Evolutionary conservation across 805 yeast genomes (phyloP).

Genomic region (Ogataea angusta): DNA sequence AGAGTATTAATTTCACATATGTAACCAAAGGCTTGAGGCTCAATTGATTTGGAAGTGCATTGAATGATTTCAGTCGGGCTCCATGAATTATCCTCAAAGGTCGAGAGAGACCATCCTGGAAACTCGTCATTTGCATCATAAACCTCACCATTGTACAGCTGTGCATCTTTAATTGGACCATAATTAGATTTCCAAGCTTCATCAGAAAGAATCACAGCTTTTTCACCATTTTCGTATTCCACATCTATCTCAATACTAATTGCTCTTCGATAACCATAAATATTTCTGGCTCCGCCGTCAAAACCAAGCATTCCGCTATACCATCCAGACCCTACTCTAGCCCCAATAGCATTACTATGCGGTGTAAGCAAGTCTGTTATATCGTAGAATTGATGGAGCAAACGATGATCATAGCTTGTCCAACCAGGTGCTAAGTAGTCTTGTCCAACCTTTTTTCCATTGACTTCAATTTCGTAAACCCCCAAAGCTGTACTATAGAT

Average conservation of each 20-base stretch:
- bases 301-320: conserved; percentile 26
- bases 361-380: conserved; percentile 12
- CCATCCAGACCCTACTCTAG: conserved; percentile 28
- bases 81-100: conserved; percentile 8
- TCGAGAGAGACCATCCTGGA: conserved; percentile 16
- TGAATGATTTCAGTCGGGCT: conserved; percentile 8
- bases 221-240: conserved; percentile 17
- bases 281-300: conserved; percentile 23
- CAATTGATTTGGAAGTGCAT: conserved; percentile 3
- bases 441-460: conserved; percentile 20
- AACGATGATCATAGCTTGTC: conserved; percentile 25
- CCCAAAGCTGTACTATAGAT: conserved; percentile 25
- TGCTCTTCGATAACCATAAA: conserved; percentile 22
- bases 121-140: conserved; percentile 24
- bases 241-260: conserved; percentile 20
- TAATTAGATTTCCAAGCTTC: conserved; percentile 16
- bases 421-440: conserved; percentile 27
- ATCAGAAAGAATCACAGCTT: conserved; percentile 17
- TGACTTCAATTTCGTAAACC: conserved; percentile 23
- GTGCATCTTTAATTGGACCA: conserved; percentile 23
- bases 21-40: conserved; percentile 18
- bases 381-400: conserved; percentile 24
- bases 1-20: conserved; percentile 13
- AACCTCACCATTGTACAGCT: conserved; percentile 26
- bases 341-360: conserved; percentile 19